phyloP scores from a whole-genome alignment of 805 yeast species.

The Torulaspora delbrueckii region DNA sequence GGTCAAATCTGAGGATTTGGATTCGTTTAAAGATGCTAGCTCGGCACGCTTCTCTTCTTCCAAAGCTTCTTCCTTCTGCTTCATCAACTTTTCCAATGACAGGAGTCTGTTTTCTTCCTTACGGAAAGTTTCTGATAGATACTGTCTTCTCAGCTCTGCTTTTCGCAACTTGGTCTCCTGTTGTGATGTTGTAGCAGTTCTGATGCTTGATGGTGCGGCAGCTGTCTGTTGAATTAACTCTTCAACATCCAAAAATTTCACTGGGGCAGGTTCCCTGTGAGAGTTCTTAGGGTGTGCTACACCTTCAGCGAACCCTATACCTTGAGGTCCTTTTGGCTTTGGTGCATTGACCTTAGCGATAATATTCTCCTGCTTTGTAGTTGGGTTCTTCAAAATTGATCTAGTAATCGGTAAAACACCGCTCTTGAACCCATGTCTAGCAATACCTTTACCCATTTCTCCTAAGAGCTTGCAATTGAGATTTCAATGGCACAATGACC shows the following conservation, averaged over 20 bases:
- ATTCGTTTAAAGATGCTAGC: slow-evolving; percentile 22
- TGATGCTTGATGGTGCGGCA: slow-evolving; percentile 39
- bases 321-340: slow-evolving; percentile 41
- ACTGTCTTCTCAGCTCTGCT: slow-evolving; percentile 67
- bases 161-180: slow-evolving; percentile 30
- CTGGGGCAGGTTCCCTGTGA: slow-evolving; percentile 50
- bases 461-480: background rate
- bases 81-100: slow-evolving; percentile 28
- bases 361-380: slow-evolving; percentile 41
- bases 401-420: slow-evolving; percentile 81
- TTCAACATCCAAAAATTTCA: slow-evolving; percentile 53
- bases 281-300: slow-evolving; percentile 62
- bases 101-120: slow-evolving; percentile 49
- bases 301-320: slow-evolving; percentile 63
- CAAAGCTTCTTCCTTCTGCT: slow-evolving; percentile 36
- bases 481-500: background rate
- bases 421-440: slow-evolving; percentile 53
- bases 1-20: slow-evolving; percentile 46
- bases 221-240: slow-evolving; percentile 54
- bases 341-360: slow-evolving; percentile 41
- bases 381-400: slow-evolving; percentile 65
- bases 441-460: slow-evolving; percentile 45
- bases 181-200: slow-evolving; percentile 20
- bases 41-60: slow-evolving; percentile 36
- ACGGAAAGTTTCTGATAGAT: slow-evolving; percentile 57